Percentiles rank a stretch among this genome's conserved stretches.
Conservation (phyloP, 169 alveolate genomes). For the Toxoplasma gondii region DNA sequence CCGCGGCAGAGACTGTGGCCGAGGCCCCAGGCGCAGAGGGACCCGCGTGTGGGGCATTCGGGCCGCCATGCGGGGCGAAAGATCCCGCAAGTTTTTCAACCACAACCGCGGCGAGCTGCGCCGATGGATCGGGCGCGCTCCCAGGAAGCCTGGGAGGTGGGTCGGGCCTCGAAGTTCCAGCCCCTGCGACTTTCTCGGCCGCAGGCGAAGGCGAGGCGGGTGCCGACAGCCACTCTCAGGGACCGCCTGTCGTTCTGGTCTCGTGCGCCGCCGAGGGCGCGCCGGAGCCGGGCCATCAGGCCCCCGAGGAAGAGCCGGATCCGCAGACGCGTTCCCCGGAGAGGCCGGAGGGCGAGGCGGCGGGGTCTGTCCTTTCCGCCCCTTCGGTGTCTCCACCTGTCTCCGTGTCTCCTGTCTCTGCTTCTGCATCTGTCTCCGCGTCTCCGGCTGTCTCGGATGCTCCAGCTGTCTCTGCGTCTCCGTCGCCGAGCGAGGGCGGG, state of each 20-base stretch:
- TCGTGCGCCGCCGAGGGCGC: not conserved
- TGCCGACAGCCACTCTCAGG: not conserved
- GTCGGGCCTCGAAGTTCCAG: no score
- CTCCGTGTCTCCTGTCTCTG: not conserved
- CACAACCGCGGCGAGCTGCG: no score
- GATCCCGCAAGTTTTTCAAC: no score
- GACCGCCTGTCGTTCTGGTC: not conserved
- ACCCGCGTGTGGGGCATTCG: no score
- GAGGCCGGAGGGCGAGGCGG: not conserved
- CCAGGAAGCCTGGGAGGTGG: no score
- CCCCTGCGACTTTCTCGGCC: not conserved
- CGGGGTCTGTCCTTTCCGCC: not conserved
- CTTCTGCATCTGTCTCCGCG: not conserved
- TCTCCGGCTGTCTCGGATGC: not conserved
- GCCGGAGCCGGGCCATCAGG: not conserved
- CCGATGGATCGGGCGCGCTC: no score
- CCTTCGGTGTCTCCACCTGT: not conserved
- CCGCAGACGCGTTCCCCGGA: not conserved
- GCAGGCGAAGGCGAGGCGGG: not conserved
- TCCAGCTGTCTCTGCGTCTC: not conserved
- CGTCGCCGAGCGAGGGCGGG: not conserved
- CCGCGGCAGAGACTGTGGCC: no score
- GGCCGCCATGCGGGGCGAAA: no score
- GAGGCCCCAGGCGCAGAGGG: no score
- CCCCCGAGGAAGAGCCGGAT: not conserved